phyloP scores from a whole-genome alignment of 805 yeast species.

The Yarrowia sp. region DNA sequence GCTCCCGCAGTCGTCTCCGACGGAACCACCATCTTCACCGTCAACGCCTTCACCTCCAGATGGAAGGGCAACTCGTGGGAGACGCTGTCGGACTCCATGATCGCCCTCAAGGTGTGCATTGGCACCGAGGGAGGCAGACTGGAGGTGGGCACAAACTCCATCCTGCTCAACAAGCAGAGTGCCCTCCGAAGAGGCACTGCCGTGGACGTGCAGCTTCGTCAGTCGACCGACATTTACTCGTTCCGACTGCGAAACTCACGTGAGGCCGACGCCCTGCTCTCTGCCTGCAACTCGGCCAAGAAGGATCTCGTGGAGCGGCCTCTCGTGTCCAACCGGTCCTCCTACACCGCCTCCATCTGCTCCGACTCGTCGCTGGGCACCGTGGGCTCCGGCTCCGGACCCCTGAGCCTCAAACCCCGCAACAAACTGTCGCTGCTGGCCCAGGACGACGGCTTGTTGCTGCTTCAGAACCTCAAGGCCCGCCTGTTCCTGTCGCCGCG shows the following conservation, averaged over 20 bases:
- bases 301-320: conserved; percentile 36
- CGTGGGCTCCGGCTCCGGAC: conserved; percentile 5
- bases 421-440: conserved; percentile 36
- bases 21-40: conserved; percentile 19
- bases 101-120: conserved; percentile 6
- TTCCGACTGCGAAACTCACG: conserved; percentile 38
- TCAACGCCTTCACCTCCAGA: conserved; percentile 24
- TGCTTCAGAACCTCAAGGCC: conserved; percentile 34
- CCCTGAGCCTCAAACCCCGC: conserved; percentile 30
- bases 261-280: conserved; percentile 30
- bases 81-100: conserved; percentile 14
- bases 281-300: conserved; percentile 32
- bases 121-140: conserved; percentile 27
- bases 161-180: conserved; percentile 26
- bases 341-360: conserved; percentile 32
- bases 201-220: conserved; percentile 37
- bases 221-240: conserved; percentile 30
- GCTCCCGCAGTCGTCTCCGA: neutral
- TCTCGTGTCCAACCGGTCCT: neutral
- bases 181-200: conserved; percentile 39
- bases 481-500: conserved; percentile 32
- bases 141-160: neutral
- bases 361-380: conserved; percentile 30
- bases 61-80: conserved; percentile 38
- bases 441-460: conserved; percentile 30